Conservation (phyloP, 2,329 filamentous ascomycete genomes). For the Epichloe gansuensis region DNA sequence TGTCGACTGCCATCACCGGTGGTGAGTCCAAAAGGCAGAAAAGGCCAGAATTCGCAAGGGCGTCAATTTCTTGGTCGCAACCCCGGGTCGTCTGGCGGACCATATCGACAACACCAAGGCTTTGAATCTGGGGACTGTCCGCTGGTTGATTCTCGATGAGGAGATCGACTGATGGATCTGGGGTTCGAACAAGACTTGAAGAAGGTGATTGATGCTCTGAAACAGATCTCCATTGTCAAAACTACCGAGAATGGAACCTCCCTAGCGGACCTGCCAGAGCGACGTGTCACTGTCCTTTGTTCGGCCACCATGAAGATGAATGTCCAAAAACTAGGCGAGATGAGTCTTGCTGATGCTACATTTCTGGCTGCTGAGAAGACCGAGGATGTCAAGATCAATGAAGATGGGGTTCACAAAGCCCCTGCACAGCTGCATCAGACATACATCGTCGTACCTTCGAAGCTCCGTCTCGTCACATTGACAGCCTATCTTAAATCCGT, state of each 20-base stretch:
- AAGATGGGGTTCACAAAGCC: constrained; percentile 54
- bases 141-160: constrained; percentile 92
- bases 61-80: constrained; percentile 90
- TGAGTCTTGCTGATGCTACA: constrained; percentile 84
- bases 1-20: constrained; percentile 70
- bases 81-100: constrained; percentile 80
- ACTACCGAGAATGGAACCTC: constrained; percentile 45
- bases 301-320: constrained; percentile 98
- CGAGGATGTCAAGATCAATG: constrained; percentile 31
- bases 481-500: constrained; percentile 74
- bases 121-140: constrained; percentile 74
- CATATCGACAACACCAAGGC: constrained; percentile 88
- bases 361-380: constrained; percentile 63
- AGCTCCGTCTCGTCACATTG: constrained; percentile 80
- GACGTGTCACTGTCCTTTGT: constrained; percentile 79
- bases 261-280: constrained; percentile 55
- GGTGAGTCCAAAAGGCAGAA: constrained; percentile 66
- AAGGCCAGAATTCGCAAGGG: constrained; percentile 91
- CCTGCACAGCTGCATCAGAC: constrained; percentile 91
- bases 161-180: constrained; percentile 95
- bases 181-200: constrained; percentile 93
- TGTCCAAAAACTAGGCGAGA: constrained; percentile 84
- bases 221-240: constrained; percentile 47
- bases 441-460: constrained; percentile 77
- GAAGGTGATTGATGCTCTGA: constrained; percentile 70